Evolutionary conservation across 495 filamentous ascomycete genomes (phyloP).

Genomic region (Xylaria nigripes): DNA sequence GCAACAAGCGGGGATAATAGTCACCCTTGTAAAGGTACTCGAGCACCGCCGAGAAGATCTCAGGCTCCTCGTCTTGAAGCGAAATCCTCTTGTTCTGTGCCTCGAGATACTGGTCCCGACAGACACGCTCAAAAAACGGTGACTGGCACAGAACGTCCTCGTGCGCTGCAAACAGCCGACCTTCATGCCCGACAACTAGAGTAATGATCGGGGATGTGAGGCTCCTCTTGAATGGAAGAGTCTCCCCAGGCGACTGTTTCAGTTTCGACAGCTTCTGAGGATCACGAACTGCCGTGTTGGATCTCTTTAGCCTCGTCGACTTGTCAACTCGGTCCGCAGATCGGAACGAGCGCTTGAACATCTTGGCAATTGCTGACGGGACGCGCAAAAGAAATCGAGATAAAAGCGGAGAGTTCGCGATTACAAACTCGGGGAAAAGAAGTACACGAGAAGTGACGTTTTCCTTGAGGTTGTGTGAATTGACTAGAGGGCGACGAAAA

Average conservation of each 20-base stretch:
- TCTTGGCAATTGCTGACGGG: slow-evolving; percentile 37
- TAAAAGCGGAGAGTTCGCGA: slow-evolving; percentile 26
- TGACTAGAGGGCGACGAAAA: slow-evolving; percentile 43
- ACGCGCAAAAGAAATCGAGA: slow-evolving; percentile 23
- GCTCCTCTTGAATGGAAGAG: slow-evolving; percentile 37
- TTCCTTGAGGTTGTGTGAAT: slow-evolving; percentile 10
- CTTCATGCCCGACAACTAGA: slow-evolving; percentile 68
- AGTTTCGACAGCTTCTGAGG: slow-evolving; percentile 63
- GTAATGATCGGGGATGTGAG: slow-evolving; percentile 69
- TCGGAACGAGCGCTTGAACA: slow-evolving; percentile 81
- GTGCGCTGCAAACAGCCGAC: slow-evolving; percentile 85
- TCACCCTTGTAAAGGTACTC: slow-evolving; percentile 94
- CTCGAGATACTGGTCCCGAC: slow-evolving; percentile 54
- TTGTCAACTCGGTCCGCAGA: slow-evolving; percentile 71
- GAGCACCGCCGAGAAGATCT: slow-evolving; percentile 82
- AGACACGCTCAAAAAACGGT: slow-evolving; percentile 64
- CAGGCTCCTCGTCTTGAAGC: slow-evolving; percentile 78
- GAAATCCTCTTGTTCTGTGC: slow-evolving; percentile 58
- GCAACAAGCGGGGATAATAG: slow-evolving; percentile 71
- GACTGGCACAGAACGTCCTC: slow-evolving; percentile 76
- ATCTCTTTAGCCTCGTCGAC: slow-evolving; percentile 66
- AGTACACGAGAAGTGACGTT: slow-evolving; percentile 3
- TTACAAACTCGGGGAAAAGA: slow-evolving; percentile 21
- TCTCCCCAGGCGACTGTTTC: slow-evolving; percentile 45
- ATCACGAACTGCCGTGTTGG: slow-evolving; percentile 51